Base-by-base conservation (phyloP, 1,139 yeast species). In the Groenewaldozyma sp. region DNA sequence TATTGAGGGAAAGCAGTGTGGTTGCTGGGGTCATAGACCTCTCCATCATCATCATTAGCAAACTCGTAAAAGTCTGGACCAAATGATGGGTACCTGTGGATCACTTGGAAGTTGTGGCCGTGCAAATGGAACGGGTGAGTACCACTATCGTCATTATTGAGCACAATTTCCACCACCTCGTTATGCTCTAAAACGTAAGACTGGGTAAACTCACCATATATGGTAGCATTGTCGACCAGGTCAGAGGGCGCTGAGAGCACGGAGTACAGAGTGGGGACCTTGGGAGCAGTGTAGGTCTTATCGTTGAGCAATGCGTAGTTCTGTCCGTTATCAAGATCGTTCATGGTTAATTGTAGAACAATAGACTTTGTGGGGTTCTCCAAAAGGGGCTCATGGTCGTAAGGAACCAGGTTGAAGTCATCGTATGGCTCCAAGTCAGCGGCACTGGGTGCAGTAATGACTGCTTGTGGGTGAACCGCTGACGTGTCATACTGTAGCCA, bases 251-350 rank as follows among this genome's bases (percentile, higher is more conserved):
- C 55, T 33, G 82, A 67, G 51, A 84, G 59, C 16, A 76, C 94
- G 2, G 94, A 75, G 59, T 74, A 71, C 47, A 88, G 65, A 4
- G 88, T 70, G 33, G 96, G 96, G 13, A 86, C 91, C 62, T 76
- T 78, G 43, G 96, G 94, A 28, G 73, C 59, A 20, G 74, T 68
- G 63, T 75, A 88, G 14, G 94, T 71, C 49, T 78, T 68, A 57
- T 81, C 77, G 68, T 87, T 84, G 76, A 88, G 84, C 63, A 87
- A 78, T 9, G 96, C 95, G 58, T 87, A 88, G 63, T 82, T 84
- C 45, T 80, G 68, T 61, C 97, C 97, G 59, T 83, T 70, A 36
- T 70, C 73, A 58, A 87, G 69, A 64, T 82, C 82, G 57, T 80
- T 79, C 94, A 87, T 84, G 35, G 64, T 60, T 43, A 87, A 82